phyloP scores from a whole-genome alignment of 2,329 filamentous ascomycete genomes.

The Xylaria sp. region DNA sequence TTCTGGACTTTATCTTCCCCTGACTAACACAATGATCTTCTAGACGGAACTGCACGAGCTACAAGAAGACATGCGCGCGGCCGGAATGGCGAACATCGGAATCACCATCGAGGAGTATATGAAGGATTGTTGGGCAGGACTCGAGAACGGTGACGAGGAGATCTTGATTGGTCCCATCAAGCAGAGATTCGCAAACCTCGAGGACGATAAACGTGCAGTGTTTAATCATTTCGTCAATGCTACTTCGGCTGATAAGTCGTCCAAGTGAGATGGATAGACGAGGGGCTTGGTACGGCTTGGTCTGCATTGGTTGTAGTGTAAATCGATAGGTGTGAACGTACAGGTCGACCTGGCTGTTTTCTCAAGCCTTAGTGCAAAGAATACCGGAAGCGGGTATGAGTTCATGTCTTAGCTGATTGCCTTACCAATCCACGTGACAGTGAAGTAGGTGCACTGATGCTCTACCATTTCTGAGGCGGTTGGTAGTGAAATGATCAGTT shows the following conservation, averaged over 20 bases:
- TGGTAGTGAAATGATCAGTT: too few species aligned
- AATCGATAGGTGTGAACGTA: not conserved
- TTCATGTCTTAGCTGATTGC: too few species aligned
- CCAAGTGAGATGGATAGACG: not conserved
- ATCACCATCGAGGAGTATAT: constrained; percentile 49
- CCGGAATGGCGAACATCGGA: constrained; percentile 43
- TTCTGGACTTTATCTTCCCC: not conserved
- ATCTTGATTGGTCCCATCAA: constrained; percentile 34
- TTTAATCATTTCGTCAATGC: constrained; percentile 21
- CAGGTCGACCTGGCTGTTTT: too few species aligned
- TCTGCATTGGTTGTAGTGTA: too few species aligned
- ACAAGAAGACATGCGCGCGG: constrained; percentile 44
- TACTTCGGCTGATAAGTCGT: constrained; percentile 1
- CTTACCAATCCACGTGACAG: too few species aligned
- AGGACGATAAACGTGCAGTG: constrained; percentile 27
- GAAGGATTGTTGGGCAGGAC: constrained; percentile 51
- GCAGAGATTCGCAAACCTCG: constrained; percentile 25
- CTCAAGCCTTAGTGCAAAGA: too few species aligned
- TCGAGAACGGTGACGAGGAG: constrained; percentile 50
- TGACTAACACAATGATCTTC: not conserved
- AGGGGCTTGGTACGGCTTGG: not conserved
- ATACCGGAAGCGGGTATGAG: too few species aligned
- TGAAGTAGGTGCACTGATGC: too few species aligned
- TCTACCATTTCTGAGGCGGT: too few species aligned
- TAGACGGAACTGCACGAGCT: constrained; percentile 35